Evolutionary conservation across 2,329 filamentous ascomycete species (phyloP).

Genomic region (Tolypocladium cylindrosporum): DNA sequence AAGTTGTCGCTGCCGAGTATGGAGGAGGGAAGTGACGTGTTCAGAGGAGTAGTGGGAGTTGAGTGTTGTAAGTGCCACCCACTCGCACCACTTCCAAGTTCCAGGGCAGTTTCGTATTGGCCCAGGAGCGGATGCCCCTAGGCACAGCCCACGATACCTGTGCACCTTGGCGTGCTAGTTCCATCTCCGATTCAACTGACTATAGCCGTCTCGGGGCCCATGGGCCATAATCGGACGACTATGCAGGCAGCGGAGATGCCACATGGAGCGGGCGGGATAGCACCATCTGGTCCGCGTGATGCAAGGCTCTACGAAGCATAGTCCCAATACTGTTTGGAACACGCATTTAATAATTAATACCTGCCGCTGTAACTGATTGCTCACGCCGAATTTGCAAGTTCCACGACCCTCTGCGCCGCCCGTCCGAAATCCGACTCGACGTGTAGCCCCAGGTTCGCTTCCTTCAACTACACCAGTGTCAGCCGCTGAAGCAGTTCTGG

Average conservation of each 20-base stretch:
- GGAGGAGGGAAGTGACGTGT: neutral
- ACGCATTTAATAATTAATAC: neutral
- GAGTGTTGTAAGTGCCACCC: too few relatives aligned
- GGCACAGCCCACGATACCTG: too few relatives aligned
- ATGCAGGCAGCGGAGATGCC: neutral
- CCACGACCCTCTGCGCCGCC: slow-evolving; percentile 22
- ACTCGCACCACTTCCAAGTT: too few relatives aligned
- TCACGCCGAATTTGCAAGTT: slow-evolving; percentile 12
- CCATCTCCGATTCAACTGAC: neutral
- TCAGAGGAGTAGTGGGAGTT: neutral
- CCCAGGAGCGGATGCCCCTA: too few relatives aligned
- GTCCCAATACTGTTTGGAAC: neutral
- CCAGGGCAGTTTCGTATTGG: too few relatives aligned
- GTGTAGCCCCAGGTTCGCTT: slow-evolving; percentile 22
- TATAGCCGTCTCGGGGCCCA: too few relatives aligned
- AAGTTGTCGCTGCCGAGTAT: neutral
- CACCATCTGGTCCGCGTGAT: too few relatives aligned
- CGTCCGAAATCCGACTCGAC: slow-evolving; percentile 29
- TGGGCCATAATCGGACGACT: too few relatives aligned
- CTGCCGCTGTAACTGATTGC: neutral
- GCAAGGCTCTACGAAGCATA: too few relatives aligned
- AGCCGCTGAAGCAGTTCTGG: neutral
- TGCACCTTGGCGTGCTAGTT: neutral
- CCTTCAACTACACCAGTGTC: slow-evolving; percentile 17
- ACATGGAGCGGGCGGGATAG: neutral